Evolutionary conservation across 2,329 filamentous ascomycete species (phyloP), one percentile per base, ranked within the genome.

Genomic region (Colletotrichum sidae): DNA sequence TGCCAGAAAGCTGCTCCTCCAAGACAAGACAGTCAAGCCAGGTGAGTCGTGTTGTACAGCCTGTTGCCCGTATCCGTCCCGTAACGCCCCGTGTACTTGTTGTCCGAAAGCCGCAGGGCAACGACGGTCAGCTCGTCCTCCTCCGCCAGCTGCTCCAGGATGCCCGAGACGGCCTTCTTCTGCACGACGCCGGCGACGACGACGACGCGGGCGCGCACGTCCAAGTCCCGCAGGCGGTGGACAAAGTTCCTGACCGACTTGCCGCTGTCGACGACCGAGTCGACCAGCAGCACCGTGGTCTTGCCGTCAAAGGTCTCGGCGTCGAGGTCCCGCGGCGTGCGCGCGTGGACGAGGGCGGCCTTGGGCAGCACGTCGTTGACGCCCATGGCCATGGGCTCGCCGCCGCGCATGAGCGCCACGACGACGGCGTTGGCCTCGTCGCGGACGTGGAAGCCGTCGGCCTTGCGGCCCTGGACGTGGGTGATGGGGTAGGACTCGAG

Each of bases 401-500:
- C 88, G 2, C 84, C 86, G 8, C 86, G 84, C 87, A 90, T 90
- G n/a, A 90, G 67, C 0, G 87, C 79, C 1, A 90, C 75, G 51
- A 91, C 88, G 2, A n/a, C 25, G 0, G 46, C 53, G 3, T 7
- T 15, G 11, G n/a, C 12, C 4, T 86, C 79, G 67, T 74, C 85
- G 49, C 90, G 77, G 0, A 90, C 75, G 8, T 75, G 79, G 69
- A 84, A 77, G 0, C 87, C 87, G 0, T 34, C 71, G 0, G 78
- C 81, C 2, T 66, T 6, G 38, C 80, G 65, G 4, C 81, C 83
- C 65, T 86, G 83, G 0, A 89, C 86, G 65, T 89, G 85, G 0
- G 67, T 60, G 12, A 88, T 86, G 0, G 61, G 2, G 68, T 78
- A 81, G 8, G 78, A 67, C 60, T 90, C 84, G 1, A 86, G 11